Evolutionary conservation across 495 filamentous ascomycete genomes (phyloP), one percentile per base, ranked within the genome.

Genomic region (Penicillium ochrochloron): DNA sequence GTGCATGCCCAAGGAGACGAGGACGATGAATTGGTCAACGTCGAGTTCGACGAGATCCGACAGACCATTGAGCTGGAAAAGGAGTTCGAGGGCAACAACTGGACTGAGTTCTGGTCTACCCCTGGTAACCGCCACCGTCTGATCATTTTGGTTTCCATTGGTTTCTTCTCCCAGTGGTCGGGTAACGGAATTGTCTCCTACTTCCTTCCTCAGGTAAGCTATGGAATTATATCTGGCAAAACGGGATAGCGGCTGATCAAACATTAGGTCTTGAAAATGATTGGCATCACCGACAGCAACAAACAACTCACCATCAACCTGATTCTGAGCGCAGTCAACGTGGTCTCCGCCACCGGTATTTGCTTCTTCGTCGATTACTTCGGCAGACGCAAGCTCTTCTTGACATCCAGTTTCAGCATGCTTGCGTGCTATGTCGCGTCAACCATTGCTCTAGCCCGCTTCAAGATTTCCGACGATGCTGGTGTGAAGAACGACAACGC

Each of bases 51-150:
- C 2, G 69, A 76, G 59, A 76, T 75, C 35, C 56, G 63, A 15
- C 54, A 56, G 19, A 68, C 74, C 8, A 65, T 79, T 29, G 60
- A 55, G 3, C 61, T 71, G 2, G 73, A 76, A 61, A 75, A 76
- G 54, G 62, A 76, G 58, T 64, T 67, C 48, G 67, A 72, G 59
- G 70, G 76, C 48, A 66, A 66, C 54, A 68, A 33, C 34, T 68
- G 72, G 58, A 77, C 66, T 31, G 86, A 89, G 65, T 87, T 91
- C 75, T 81, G 88, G 80, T 75, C 75, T 39, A 90, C 87, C 59
- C 83, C 81, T 70, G 88, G 88, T 62, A 92, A 92, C 77, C 82
- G 87, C 14, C 86, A 88, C 68, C 82, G 88, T 15, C 70, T 86
- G 1, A 61, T 72, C 35, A 73, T 90, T 29, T 80, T 88, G 57